A percentile compares a stretch with the other conserved stretches of the same genome.
phyloP scores from a whole-genome alignment of 345 rosid genomes.

The Citrus sp. region DNA sequence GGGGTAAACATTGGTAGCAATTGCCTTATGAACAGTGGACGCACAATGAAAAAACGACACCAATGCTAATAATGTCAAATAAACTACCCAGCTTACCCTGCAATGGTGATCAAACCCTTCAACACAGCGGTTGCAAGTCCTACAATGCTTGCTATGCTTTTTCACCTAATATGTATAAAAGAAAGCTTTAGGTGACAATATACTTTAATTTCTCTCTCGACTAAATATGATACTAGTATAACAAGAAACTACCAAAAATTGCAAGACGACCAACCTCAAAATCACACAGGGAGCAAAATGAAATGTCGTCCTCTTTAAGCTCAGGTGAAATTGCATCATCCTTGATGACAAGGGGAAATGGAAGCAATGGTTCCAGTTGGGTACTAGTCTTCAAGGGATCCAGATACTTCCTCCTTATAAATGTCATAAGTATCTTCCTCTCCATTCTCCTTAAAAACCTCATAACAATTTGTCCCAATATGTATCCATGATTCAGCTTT shows the following conservation, averaged over 20 bases:
- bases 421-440: slow-evolving; percentile 73
- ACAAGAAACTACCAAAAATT: neutral
- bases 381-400: slow-evolving; percentile 65
- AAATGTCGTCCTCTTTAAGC: slow-evolving; percentile 67
- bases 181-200: neutral
- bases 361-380: slow-evolving; percentile 79
- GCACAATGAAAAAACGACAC: neutral
- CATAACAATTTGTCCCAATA: slow-evolving; percentile 65
- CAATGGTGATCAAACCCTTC: slow-evolving; percentile 99
- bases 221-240: neutral
- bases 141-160: slow-evolving; percentile 92
- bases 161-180: slow-evolving; percentile 53
- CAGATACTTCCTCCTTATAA: slow-evolving; percentile 73
- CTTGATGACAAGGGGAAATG: slow-evolving; percentile 76
- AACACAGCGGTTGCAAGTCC: slow-evolving; percentile 90
- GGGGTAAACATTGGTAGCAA: slow-evolving; percentile 5
- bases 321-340: slow-evolving; percentile 80
- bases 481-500: slow-evolving; percentile 67
- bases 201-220: neutral
- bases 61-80: neutral
- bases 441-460: slow-evolving; percentile 83
- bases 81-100: slow-evolving; percentile 48
- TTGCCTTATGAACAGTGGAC: neutral
- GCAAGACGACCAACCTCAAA: slow-evolving; percentile 52
- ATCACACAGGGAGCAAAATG: slow-evolving; percentile 82